Conservation (phyloP, 768 basidiomycete species). For the Candolleomyces aberdarensis region DNA sequence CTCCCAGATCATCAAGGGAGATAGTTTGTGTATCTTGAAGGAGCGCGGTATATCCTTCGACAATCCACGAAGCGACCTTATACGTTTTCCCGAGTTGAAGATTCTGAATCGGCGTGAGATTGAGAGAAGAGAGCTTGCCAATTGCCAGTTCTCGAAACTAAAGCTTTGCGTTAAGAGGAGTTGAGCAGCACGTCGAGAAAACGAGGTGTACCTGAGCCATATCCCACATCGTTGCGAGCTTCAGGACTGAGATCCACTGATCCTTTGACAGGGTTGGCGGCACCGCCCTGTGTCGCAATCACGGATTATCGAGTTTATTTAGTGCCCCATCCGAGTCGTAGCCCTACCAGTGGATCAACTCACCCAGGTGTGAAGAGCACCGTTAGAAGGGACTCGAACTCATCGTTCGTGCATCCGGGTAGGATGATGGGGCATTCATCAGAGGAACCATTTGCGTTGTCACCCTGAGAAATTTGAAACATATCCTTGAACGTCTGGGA, state of each 20-base stretch:
- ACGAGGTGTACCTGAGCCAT: not conserved
- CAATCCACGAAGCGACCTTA: not conserved
- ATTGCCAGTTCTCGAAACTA: not conserved
- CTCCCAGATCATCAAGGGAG: not conserved
- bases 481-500: not conserved
- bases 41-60: not conserved
- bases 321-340: not conserved
- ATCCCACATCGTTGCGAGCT: not conserved
- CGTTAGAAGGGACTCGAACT: not conserved
- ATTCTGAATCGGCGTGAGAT: not conserved
- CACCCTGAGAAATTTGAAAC: conserved; percentile 1
- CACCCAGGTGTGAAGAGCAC: not conserved
- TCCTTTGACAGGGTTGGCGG: not conserved
- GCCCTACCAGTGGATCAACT: not conserved
- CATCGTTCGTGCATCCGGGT: not conserved
- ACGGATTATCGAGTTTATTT: not conserved
- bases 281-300: no score
- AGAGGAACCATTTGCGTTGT: not conserved
- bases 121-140: not conserved
- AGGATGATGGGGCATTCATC: not conserved
- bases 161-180: not conserved
- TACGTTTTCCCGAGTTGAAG: not conserved
- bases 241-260: not conserved
- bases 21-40: no score
- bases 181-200: not conserved